Percentiles rank a stretch among this genome's conserved stretches.
Evolutionary conservation across 768 basidiomycete genomes (phyloP).

Genomic region (Paxillus ammoniavirescens): DNA sequence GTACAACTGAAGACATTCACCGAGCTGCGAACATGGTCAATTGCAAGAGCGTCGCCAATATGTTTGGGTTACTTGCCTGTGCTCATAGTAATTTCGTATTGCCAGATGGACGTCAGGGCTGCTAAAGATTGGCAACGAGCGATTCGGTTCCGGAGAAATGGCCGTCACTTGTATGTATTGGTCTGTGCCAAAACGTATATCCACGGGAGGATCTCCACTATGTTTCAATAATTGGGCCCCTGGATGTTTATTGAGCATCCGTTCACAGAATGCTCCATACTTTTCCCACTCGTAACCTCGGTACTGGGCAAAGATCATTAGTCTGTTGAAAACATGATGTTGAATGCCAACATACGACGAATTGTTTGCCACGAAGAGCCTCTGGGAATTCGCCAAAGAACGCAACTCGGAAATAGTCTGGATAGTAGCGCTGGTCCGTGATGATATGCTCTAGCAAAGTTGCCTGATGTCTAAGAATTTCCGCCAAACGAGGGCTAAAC

Average conservation of each 20-base stretch:
- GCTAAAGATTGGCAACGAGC: constrained; percentile 71
- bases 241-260: constrained; percentile 88
- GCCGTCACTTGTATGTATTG: constrained; percentile 89
- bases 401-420: constrained; percentile 91
- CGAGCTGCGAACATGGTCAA: constrained; percentile 47
- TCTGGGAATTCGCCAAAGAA: constrained; percentile 92
- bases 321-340: neutral
- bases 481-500: constrained; percentile 73
- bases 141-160: constrained; percentile 84
- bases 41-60: neutral
- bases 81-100: constrained; percentile 84
- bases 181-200: constrained; percentile 73
- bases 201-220: constrained; percentile 73
- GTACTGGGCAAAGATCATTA: constrained; percentile 49
- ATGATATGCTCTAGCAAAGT: constrained; percentile 84
- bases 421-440: constrained; percentile 77
- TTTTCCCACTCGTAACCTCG: constrained; percentile 97
- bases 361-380: constrained; percentile 85
- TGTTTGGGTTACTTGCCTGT: constrained; percentile 50
- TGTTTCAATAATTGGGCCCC: constrained; percentile 76
- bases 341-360: constrained; percentile 59
- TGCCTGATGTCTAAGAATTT: constrained; percentile 87
- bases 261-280: constrained; percentile 83
- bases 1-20: constrained; percentile 81
- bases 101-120: constrained; percentile 80